phyloP scores from a whole-genome alignment of 2,329 filamentous ascomycete species.

The Pseudopithomyces chartarum region DNA sequence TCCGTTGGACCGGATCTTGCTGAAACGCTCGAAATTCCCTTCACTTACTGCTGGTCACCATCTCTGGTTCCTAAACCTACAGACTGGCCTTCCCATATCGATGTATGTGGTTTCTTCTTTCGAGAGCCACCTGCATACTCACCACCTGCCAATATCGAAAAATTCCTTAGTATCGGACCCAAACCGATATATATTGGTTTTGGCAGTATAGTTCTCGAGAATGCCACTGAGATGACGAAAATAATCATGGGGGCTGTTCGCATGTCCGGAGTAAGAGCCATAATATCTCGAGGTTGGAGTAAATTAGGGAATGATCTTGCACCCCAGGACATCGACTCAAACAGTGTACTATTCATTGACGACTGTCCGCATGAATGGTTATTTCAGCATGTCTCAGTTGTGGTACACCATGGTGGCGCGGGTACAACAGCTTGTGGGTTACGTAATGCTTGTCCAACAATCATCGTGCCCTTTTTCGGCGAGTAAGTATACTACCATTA shows the following conservation, averaged over 20 bases:
- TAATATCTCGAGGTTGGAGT: conserved; percentile 61
- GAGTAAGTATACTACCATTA: conserved; percentile 33
- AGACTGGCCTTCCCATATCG: conserved; percentile 23
- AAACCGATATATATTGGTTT: conserved; percentile 61
- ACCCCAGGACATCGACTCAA: conserved; percentile 24
- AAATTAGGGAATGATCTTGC: conserved; percentile 28
- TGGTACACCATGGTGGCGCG: conserved; percentile 64
- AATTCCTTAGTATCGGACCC: conserved; percentile 54
- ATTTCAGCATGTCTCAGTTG: conserved; percentile 59
- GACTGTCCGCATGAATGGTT: conserved; percentile 62
- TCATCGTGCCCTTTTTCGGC: conserved; percentile 61
- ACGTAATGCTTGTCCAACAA: conserved; percentile 55
- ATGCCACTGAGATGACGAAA: conserved; percentile 50
- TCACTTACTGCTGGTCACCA: conserved; percentile 56
- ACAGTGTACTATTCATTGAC: conserved; percentile 55
- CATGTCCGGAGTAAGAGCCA: conserved; percentile 43
- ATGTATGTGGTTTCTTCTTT: conserved; percentile 53
- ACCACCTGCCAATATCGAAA: conserved; percentile 43
- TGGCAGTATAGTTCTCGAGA: conserved; percentile 60
- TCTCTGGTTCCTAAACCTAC: conserved; percentile 24
- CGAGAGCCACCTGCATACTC: conserved; percentile 40
- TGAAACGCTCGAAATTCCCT: conserved; percentile 46
- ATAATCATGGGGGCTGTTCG: conserved; percentile 54
- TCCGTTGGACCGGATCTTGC: conserved; percentile 45
- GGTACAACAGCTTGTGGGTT: conserved; percentile 62